Base-by-base conservation (phyloP, 1,284 basidiomycete genomes). In the Pseudomicrostroma phylloplanum region DNA sequence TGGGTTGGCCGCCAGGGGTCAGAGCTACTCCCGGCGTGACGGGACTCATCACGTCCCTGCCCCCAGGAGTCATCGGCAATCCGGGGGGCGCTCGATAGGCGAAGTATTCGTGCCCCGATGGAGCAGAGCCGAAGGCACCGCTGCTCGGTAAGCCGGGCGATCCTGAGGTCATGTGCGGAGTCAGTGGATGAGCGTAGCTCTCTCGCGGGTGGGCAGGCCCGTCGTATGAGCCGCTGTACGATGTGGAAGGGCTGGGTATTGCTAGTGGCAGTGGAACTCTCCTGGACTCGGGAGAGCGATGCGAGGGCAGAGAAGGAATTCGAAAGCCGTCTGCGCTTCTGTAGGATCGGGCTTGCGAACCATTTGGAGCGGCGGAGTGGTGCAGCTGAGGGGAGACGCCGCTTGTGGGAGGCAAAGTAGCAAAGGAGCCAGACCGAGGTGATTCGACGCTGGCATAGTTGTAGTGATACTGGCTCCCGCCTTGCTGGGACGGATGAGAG, bases 251-350 rank as follows among this genome's bases (percentile, higher is more conserved):
- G 51, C 51, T 26, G 25, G 21, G 21, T 6, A 26, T 2, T 17
- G 51, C 25, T 25, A 54, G 26, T 19, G 51, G 51, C 6, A 26
- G 21, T 54, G 25, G 51, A 19, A 26, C 26, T 15, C 21, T 26
- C 51, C 25, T 54, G 51, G 13, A 13, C 15, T 54, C 51, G 21
- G 51, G 51, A 17, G 51, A 54, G 51, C 51, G 51, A 54, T 54
- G 51, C 15, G 51, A 19, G 13, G 51, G 51, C 51, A 54, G 25
- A 25, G 51, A 54, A 19, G 51, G 51, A 25, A 54, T 26, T 19
- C 51, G 51, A 25, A 54, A 54, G 15, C 51, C 51, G 21, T 54
- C 51, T 54, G 21, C 21, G 25, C 51, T 26, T 13, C 51, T n/a
- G n/a, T n/a, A 23, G 46, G 17, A 23, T 3, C 12, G 46, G 46